These are phyloP conservation scores for Pseudonectria foliicola DNA, from an alignment of 2,329 filamentous ascomycete genomes.

Conservation along the genomic window DNA sequence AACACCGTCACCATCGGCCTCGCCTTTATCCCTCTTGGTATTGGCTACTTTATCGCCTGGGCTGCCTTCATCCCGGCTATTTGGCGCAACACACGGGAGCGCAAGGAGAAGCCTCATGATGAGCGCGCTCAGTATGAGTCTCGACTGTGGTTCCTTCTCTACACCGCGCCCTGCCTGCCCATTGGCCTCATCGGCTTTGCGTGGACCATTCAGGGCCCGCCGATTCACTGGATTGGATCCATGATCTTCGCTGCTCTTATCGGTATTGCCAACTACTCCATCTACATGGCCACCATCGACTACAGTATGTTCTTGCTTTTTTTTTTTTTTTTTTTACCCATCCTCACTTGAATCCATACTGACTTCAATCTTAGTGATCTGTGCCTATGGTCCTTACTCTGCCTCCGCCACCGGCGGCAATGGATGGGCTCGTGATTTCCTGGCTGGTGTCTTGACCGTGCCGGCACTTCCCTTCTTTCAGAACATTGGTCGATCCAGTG, in stretches of 20 bases:
- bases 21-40: constrained; percentile 57
- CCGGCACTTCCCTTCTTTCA: constrained; percentile 58
- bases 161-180: constrained; percentile 51
- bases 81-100: constrained; percentile 44
- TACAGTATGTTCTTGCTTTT: constrained; percentile 39
- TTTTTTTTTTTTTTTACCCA: too few species aligned
- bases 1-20: constrained; percentile 48
- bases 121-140: constrained; percentile 63
- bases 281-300: constrained; percentile 71
- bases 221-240: constrained; percentile 60
- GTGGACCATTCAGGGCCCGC: constrained; percentile 57
- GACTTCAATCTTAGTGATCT: constrained; percentile 35
- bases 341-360: too few species aligned
- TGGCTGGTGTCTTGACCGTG: constrained; percentile 64
- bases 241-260: constrained; percentile 59
- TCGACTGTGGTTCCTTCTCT: constrained; percentile 59
- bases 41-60: constrained; percentile 61
- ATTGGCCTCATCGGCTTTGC: constrained; percentile 66
- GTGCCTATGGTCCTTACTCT: constrained; percentile 64
- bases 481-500: constrained; percentile 43
- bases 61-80: constrained; percentile 52
- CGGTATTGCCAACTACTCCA: constrained; percentile 66
- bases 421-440: constrained; percentile 65
- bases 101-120: constrained; percentile 41
- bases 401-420: constrained; percentile 72